These are phyloP conservation scores for Cladochytrium tenue DNA, from an alignment of 371 early-diverging fungal genomes.

Conservation along the genomic window DNA sequence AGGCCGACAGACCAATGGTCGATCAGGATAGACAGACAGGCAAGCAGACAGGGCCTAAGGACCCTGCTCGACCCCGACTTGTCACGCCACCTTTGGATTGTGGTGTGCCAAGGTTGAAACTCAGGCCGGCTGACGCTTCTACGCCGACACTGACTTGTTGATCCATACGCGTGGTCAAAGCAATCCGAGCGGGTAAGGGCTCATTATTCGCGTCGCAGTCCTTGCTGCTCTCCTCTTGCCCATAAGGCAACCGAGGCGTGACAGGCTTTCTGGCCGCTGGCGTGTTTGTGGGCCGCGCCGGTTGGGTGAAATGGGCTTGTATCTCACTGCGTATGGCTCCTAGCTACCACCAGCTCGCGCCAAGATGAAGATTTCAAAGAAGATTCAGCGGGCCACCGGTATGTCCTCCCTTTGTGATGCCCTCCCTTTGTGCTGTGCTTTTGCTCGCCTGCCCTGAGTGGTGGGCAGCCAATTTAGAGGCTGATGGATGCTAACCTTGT, in stretches of 20 bases:
- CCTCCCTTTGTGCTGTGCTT: neutral
- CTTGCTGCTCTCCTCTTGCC: neutral
- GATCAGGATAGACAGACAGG: too few species aligned
- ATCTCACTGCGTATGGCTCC: neutral
- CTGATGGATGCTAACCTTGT: neutral
- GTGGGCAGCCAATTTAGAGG: neutral
- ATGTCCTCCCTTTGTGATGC: neutral
- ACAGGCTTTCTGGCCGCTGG: neutral
- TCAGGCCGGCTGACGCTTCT: too few species aligned
- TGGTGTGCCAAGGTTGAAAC: too few species aligned
- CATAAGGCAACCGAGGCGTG: neutral
- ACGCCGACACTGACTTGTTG: too few species aligned
- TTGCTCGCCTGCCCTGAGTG: neutral
- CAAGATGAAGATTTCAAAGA: conserved; percentile 46
- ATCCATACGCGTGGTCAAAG: too few species aligned
- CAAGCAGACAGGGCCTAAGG: too few species aligned
- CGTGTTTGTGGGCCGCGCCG: neutral
- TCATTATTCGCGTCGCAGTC: neutral
- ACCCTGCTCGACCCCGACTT: too few species aligned
- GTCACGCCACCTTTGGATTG: too few species aligned
- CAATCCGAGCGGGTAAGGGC: too few species aligned
- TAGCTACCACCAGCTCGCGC: neutral
- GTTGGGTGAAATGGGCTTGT: neutral
- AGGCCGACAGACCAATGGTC: too few species aligned
- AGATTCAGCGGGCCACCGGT: conserved; percentile 45